Base-by-base conservation (phyloP, 2,329 filamentous ascomycete species). In the Hymenoscyphus linearis region DNA sequence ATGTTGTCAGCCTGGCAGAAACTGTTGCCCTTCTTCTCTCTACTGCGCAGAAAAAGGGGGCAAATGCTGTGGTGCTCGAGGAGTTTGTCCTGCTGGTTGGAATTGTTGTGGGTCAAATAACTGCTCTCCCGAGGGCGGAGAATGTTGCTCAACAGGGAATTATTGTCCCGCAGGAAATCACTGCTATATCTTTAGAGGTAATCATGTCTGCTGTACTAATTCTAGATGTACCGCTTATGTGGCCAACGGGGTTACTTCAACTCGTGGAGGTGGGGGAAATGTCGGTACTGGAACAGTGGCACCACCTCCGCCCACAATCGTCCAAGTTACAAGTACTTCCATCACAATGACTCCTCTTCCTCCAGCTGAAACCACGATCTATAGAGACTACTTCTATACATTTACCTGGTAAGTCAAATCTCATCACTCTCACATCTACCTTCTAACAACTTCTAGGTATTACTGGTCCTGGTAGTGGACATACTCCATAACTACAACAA, bases 391-490 rank as follows among this genome's bases (percentile, higher is more conserved):
- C 40, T 60, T 37, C 47, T 65, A 60, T 54, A 65, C 63, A 1
- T 59, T 59, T 27, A 61, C 60, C 4, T 65, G 63, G 63, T 64
- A 54, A 27, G 44, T 12, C 2, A 37, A n/a, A 12, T 25, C 18
- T 35, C 55, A 22, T 31, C 47, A 3, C 14, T 14, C 10, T 31
- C 12, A 2, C 37, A 34, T 14, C 2, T 25, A 22, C 13, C 26
- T 55, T 16, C 37, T 55, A 22, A 44, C 18, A 36, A 12, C 54
- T 12, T 26, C 9, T 26, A 63, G 62, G 59, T 62, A 59, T 18
- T 64, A 61, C 57, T 57, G 36, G 16, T 62, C 50, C 18, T 64
- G 58, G 53, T 64, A 61, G 36, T 64, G 59, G 57, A 55, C 56
- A 13, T 61, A 58, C 47, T 36, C 31, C 3, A 54, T 47, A 22